Base-by-base conservation (phyloP, 2,329 filamentous ascomycete species). In the Tolypocladium inflatum region DNA sequence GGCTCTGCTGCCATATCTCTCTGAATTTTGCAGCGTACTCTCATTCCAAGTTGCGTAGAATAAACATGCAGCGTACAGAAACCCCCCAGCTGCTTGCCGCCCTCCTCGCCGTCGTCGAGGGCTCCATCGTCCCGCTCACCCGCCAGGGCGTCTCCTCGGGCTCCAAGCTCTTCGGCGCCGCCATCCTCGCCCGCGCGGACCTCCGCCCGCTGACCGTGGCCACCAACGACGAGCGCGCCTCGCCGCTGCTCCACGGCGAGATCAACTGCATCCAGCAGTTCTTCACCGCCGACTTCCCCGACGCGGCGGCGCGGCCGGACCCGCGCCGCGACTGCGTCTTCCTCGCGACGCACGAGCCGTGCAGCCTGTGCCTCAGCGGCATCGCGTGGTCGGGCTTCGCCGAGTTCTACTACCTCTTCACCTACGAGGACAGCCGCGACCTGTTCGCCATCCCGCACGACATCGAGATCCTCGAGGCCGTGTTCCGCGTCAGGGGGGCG, bases 191-290 rank as follows among this genome's bases (percentile, higher is more conserved):
- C 9, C 73, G 76, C 1, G 54, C 67, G 2, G 66, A 65, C 19
- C 74, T 83, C 7, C 51, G 62, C 0, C 72, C 77, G 2, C 67
- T 79, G 17, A 80, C 78, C 0, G 75, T 80, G 7, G 74, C 80
- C 11, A 83, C 80, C 52, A 84, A 84, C 71, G 78, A 83, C 67
- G 81, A 84, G 66, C 73, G 74, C 13, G 67, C 66, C 1, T 83
- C 81, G 5, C 81, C 81, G 2, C 73, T 84, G 4, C 73, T 84
- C 10, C 81, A 84, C 66, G 81, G 81, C 60, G 81, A 84, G 63
- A 82, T 84, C 67, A 81, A 83, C 67, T 84, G 81, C 72, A 83
- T 84, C 68, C 80, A 83, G 63, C 69, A 77, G 38, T 84, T 84
- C 71, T 84, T 81, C 69, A 73, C 73, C 0, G 65, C 66, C 1